Base-by-base conservation (phyloP, 2,329 filamentous ascomycete species). In the Calcarisporium arbuscula region DNA sequence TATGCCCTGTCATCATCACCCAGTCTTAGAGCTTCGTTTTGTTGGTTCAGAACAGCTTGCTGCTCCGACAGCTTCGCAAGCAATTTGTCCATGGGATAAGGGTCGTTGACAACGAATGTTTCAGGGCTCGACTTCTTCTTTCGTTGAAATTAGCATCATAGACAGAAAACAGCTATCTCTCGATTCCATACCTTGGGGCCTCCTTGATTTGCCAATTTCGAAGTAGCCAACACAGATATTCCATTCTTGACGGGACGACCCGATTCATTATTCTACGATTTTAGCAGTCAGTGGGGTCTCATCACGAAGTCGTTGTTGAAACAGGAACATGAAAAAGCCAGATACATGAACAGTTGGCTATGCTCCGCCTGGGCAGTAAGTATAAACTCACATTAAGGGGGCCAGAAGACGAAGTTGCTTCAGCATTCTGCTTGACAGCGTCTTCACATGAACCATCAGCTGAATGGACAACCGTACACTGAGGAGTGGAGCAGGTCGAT, bases 1-100 rank as follows among this genome's bases (percentile, higher is more conserved):
- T 62, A 63, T 19, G 50, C 38, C 22, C 28, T 40, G 16, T 57
- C 55, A 15, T 67, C 64, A 10, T 67, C 61, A 8, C 47, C 49
- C 25, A 51, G 49, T 38, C 69, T 72, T 28, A 75, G 53, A 34
- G 67, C 65, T 38, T 74, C 66, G 41, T 71, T 73, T 51, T 82
- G 77, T 55, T 76, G 70, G 32, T 66, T 67, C 32, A 81, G 58
- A n/a, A 68, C 55, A 28, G 65, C 64, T 50, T 82, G 76, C 50
- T 87, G 82, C 55, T 88, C 80, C n/a, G 77, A 76, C 30, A 90
- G 69, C 53, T 80, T 83, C 36, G 81, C 76, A 44, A 88, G 65
- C 33, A 88, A 74, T 40, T 80, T 80, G 49, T 92, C 85, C 68
- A 89, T 77, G 8, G 71, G 67, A 36, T 68, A 72, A 19, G 59